phyloP scores from a whole-genome alignment of 768 basidiomycete species.

The Suillus placidus region DNA sequence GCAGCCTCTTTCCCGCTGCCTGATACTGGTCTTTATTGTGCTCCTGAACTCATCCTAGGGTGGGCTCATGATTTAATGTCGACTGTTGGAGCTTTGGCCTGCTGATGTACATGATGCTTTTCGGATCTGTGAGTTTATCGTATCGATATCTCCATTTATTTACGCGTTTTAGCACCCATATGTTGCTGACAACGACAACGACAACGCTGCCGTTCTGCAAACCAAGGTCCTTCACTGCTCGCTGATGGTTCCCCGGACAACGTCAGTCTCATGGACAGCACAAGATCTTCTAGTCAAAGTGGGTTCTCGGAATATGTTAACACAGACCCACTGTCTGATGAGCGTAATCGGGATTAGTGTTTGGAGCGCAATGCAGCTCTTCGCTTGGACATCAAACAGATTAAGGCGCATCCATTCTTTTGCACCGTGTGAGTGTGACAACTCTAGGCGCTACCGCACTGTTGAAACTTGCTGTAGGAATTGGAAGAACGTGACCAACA shows the following conservation, averaged over 20 bases:
- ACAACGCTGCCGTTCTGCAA: slow-evolving; percentile 32
- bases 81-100: slow-evolving; percentile 66
- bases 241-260: slow-evolving; percentile 28
- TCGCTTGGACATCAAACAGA: slow-evolving; percentile 42
- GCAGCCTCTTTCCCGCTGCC: not conserved
- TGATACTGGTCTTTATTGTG: slow-evolving; percentile 37
- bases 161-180: slow-evolving; percentile 45
- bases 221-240: slow-evolving; percentile 38
- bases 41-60: slow-evolving; percentile 57
- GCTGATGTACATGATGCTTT: slow-evolving; percentile 52
- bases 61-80: slow-evolving; percentile 55
- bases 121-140: slow-evolving; percentile 42
- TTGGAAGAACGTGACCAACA: slow-evolving; percentile 39
- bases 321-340: not conserved
- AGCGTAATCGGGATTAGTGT: slow-evolving; percentile 41
- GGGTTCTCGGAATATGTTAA: slow-evolving; percentile 8
- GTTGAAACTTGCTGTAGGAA: slow-evolving; percentile 31
- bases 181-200: slow-evolving; percentile 15
- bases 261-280: slow-evolving; percentile 32
- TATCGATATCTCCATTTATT: not conserved
- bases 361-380: slow-evolving; percentile 57
- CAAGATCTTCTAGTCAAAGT: slow-evolving; percentile 52
- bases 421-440: slow-evolving; percentile 43
- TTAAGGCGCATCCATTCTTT: slow-evolving; percentile 55
- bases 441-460: not conserved